Conservation (phyloP, 768 basidiomycete genomes). For the Tulasnella sp. region DNA sequence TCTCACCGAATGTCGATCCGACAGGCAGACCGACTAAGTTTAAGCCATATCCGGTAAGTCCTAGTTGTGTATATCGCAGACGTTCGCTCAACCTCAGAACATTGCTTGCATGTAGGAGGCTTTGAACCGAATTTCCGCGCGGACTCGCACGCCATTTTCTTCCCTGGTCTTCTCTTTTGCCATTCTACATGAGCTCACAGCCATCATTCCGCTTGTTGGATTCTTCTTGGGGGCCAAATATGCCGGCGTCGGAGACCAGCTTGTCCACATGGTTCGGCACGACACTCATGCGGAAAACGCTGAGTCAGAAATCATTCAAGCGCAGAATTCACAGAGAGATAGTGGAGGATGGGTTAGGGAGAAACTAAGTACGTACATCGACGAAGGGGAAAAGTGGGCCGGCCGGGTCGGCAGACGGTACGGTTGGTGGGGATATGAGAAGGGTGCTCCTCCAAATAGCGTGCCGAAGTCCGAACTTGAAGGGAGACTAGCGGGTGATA, state of each 20-base stretch:
- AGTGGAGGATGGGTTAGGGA: constrained; percentile 31
- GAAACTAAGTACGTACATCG: constrained; percentile 48
- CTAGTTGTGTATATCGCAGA: background rate
- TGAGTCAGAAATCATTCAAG: background rate
- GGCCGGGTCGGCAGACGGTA: constrained; percentile 62
- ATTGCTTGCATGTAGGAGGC: constrained; percentile 20
- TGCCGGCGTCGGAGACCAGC: constrained; percentile 54
- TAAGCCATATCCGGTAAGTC: background rate
- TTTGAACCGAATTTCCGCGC: constrained; percentile 47
- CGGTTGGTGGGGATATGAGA: constrained; percentile 69
- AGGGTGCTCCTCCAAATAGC: constrained; percentile 23
- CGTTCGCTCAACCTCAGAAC: background rate
- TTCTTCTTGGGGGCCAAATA: constrained; percentile 59
- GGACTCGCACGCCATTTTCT: constrained; percentile 63
- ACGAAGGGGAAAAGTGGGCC: constrained; percentile 65
- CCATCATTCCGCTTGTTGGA: constrained; percentile 60
- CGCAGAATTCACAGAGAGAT: background rate
- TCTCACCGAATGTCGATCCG: background rate
- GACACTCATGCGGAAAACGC: background rate
- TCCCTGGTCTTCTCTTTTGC: constrained; percentile 71
- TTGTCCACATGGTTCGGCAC: constrained; percentile 36
- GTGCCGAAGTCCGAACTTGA: constrained; percentile 19
- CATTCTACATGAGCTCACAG: constrained; percentile 77
- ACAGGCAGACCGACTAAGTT: background rate
- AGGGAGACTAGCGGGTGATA: constrained; percentile 51